Percentiles rank a stretch among this genome's conserved stretches.
Evolutionary conservation across 805 yeast genomes (phyloP).

Genomic region (Ogataea henricii): DNA sequence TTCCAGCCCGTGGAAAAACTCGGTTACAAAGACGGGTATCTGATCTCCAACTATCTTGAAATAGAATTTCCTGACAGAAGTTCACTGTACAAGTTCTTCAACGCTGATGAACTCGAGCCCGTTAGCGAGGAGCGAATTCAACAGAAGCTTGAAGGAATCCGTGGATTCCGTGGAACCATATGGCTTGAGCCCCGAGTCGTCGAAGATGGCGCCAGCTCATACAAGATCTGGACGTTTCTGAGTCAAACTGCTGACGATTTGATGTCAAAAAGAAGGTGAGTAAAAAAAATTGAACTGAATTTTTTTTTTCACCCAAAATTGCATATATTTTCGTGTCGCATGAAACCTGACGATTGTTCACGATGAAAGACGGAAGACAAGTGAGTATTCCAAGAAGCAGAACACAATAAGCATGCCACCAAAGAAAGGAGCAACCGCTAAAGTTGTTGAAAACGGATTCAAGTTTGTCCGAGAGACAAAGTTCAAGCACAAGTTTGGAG

Average conservation of each 20-base stretch:
- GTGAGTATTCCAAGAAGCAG: not conserved
- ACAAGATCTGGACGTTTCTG: not conserved
- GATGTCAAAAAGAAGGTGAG: not conserved
- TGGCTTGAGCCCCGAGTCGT: not conserved
- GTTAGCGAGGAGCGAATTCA: not conserved
- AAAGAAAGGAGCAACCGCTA: conserved; percentile 18
- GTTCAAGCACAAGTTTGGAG: conserved; percentile 69
- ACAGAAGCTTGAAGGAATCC: not conserved
- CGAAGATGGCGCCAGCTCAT: not conserved
- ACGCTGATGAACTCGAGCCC: not conserved
- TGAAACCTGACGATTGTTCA: not conserved
- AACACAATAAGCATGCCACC: conserved; percentile 19
- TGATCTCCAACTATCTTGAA: not conserved
- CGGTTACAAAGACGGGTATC: not conserved
- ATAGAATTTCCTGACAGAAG: not conserved
- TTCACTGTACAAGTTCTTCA: not conserved
- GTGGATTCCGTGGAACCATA: not conserved
- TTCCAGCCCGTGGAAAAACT: not conserved
- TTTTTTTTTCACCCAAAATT: not conserved
- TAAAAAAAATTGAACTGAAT: not conserved
- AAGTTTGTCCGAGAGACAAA: conserved; percentile 45
- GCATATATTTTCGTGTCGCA: not conserved
- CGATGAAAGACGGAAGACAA: not conserved
- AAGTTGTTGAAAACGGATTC: conserved; percentile 20
- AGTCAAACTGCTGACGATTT: not conserved